Percentiles rank a stretch among this genome's conserved stretches.
Evolutionary conservation across 768 basidiomycete genomes (phyloP).

Genomic region (Pisolithus albus): DNA sequence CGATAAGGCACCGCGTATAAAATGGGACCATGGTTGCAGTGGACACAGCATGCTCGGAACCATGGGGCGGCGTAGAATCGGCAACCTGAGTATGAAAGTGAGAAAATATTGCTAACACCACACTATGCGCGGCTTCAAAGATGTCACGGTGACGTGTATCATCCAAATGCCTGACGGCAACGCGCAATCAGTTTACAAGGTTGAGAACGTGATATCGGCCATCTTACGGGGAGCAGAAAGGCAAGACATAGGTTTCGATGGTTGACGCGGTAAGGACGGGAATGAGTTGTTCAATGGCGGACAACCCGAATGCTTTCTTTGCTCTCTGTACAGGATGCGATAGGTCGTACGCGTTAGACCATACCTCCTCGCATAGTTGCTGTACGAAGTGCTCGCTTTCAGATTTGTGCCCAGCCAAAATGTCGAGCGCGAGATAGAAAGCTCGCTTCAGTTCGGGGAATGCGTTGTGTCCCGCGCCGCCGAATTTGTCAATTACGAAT

Average conservation of each 20-base stretch:
- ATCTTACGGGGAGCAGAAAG: constrained; percentile 60
- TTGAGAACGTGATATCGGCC: constrained; percentile 1
- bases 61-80: not conserved
- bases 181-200: not conserved
- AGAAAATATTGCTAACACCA: constrained; percentile 68
- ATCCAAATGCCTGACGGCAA: constrained; percentile 46
- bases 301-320: constrained; percentile 57
- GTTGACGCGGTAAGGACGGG: constrained; percentile 47
- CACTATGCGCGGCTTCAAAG: constrained; percentile 86
- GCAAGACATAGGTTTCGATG: constrained; percentile 51
- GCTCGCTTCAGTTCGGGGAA: constrained; percentile 69
- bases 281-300: constrained; percentile 73
- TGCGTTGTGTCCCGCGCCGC: constrained; percentile 49
- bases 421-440: constrained; percentile 73
- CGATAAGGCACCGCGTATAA: constrained; percentile 64
- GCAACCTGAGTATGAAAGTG: constrained; percentile 35
- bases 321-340: constrained; percentile 26
- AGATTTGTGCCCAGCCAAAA: constrained; percentile 41
- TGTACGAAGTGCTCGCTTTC: constrained; percentile 35
- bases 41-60: constrained; percentile 28
- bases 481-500: constrained; percentile 75
- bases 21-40: constrained; percentile 61
- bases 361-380: constrained; percentile 29
- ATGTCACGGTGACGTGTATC: constrained; percentile 58
- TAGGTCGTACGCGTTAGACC: constrained; percentile 17